These are phyloP conservation scores for Microbotryum scabiosae DNA, from an alignment of 1,284 basidiomycete genomes.

Conservation along the genomic window DNA sequence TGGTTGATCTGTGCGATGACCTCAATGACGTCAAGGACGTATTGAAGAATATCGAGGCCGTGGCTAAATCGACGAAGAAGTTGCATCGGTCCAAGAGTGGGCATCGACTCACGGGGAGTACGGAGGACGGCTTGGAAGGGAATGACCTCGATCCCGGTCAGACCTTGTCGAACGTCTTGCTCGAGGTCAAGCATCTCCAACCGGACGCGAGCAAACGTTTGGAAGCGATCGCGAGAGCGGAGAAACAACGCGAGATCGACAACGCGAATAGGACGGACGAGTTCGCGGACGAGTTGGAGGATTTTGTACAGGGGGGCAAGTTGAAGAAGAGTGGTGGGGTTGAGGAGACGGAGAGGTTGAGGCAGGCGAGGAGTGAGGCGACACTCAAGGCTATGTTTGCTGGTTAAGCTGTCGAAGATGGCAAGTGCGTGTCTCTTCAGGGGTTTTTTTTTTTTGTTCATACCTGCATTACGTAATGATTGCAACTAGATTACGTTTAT, in stretches of 20 bases:
- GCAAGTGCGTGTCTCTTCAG: neutral
- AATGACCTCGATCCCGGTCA: neutral
- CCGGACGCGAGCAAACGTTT: conserved; percentile 65
- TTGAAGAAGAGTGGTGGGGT: conserved; percentile 89
- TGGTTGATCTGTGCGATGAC: conserved; percentile 81
- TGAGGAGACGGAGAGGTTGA: conserved; percentile 76
- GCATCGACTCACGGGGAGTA: conserved; percentile 40
- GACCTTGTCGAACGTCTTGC: conserved; percentile 59
- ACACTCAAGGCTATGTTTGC: conserved; percentile 78
- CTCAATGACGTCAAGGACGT: conserved; percentile 78
- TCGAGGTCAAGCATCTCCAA: conserved; percentile 75
- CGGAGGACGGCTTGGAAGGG: conserved; percentile 33
- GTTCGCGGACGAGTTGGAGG: conserved; percentile 67
- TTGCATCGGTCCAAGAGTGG: neutral
- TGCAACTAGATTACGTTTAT: too few species aligned
- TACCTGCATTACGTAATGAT: too few species aligned
- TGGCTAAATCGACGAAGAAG: conserved; percentile 48
- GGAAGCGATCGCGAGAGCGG: conserved; percentile 81
- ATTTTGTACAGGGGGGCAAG: conserved; percentile 74
- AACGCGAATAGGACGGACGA: conserved; percentile 61
- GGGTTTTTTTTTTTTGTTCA: too few species aligned
- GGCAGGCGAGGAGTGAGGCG: conserved; percentile 71
- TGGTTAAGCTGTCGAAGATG: neutral
- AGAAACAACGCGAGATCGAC: conserved; percentile 67
- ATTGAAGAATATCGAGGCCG: conserved; percentile 76